Evolutionary conservation across 2,329 filamentous ascomycete genomes (phyloP).

Genomic region (Zasmidium citrigriseum): DNA sequence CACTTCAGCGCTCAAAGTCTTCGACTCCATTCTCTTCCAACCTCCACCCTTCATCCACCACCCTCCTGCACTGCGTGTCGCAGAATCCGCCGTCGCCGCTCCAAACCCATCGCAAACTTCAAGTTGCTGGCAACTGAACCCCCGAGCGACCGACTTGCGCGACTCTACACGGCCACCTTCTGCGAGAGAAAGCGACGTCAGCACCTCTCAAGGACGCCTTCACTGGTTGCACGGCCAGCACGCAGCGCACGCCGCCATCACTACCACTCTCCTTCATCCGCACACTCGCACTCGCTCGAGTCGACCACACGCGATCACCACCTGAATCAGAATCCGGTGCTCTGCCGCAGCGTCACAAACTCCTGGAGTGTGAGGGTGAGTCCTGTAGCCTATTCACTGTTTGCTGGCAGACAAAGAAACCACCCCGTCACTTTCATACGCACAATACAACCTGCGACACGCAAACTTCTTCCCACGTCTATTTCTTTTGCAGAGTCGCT

Average conservation of each 20-base stretch:
- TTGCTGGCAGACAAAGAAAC: slow-evolving; percentile 8
- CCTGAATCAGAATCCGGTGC: slow-evolving; percentile 1
- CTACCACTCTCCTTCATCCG: slow-evolving; percentile 10
- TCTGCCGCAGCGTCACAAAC: slow-evolving; percentile 9
- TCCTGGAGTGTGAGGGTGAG: slow-evolving; percentile 13
- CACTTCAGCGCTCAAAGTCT: neutral
- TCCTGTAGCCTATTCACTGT: slow-evolving; percentile 5
- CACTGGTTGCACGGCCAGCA: slow-evolving; percentile 52
- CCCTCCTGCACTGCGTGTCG: slow-evolving; percentile 26
- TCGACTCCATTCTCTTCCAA: slow-evolving; percentile 6
- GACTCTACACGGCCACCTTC: slow-evolving; percentile 28
- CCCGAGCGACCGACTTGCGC: slow-evolving; percentile 32
- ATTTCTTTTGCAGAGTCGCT: slow-evolving; percentile 15
- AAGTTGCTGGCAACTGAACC: slow-evolving; percentile 27
- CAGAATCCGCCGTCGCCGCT: slow-evolving; percentile 22
- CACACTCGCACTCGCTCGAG: slow-evolving; percentile 17
- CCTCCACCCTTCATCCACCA: slow-evolving; percentile 15
- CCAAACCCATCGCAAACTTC: slow-evolving; percentile 8
- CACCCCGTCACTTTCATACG: slow-evolving; percentile 1
- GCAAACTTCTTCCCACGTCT: slow-evolving; percentile 3
- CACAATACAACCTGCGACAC: neutral
- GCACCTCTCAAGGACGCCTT: slow-evolving; percentile 58
- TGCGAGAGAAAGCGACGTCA: slow-evolving; percentile 30
- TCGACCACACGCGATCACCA: slow-evolving; percentile 12
- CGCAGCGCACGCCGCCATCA: slow-evolving; percentile 23